Evolutionary conservation across 306 rosid genomes (phyloP).

Genomic region (Glycine tomentella): DNA sequence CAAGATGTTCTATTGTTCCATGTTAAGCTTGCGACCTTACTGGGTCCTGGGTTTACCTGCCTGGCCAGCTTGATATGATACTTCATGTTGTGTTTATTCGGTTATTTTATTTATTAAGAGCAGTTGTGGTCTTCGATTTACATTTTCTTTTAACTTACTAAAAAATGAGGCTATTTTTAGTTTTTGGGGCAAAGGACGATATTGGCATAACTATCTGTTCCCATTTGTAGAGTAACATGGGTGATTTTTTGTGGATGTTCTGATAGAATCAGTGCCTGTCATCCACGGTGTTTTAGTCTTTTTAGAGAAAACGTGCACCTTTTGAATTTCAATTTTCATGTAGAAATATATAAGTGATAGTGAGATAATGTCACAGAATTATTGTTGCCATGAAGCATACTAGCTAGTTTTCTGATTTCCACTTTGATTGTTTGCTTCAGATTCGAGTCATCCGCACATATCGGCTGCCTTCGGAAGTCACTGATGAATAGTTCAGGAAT

Average conservation of each 20-base stretch:
- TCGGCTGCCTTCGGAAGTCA: conserved; percentile 51
- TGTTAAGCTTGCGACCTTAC: conserved; percentile 28
- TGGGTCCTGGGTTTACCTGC: conserved; percentile 26
- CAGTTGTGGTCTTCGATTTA: conserved; percentile 3
- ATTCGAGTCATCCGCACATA: conserved; percentile 75
- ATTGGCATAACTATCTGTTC: conserved; percentile 9
- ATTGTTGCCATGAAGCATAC: conserved; percentile 8
- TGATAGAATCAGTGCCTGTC: conserved; percentile 3
- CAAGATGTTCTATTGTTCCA: conserved; percentile 41
- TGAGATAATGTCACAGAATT: background rate
- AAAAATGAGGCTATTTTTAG: background rate
- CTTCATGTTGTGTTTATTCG: conserved; percentile 39
- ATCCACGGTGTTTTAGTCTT: background rate
- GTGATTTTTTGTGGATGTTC: conserved; percentile 13
- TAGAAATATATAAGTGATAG: background rate
- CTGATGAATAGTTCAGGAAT: conserved; percentile 49
- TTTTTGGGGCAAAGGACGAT: conserved; percentile 7
- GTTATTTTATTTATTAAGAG: conserved; percentile 30
- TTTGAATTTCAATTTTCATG: background rate
- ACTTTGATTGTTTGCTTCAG: conserved; percentile 50
- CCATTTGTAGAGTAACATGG: background rate
- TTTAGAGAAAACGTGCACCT: conserved; percentile 6
- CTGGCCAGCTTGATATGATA: conserved; percentile 36
- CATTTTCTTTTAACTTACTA: background rate
- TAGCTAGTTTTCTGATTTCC: conserved; percentile 37